Conservation (phyloP, 768 basidiomycete genomes). For the Coprinopsis cinerea region DNA sequence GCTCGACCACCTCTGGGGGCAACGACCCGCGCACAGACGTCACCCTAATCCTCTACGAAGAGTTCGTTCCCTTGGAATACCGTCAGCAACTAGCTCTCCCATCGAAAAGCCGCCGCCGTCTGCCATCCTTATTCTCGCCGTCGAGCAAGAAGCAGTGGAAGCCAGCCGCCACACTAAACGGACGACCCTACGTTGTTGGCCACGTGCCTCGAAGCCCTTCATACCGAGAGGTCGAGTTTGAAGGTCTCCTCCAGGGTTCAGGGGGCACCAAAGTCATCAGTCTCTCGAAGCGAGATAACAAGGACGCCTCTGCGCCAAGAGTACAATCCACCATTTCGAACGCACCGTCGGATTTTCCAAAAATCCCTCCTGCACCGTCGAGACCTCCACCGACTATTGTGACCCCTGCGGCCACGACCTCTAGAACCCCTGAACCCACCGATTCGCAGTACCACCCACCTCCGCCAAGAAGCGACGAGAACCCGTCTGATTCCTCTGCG, state of each 20-base stretch:
- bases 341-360: conserved; percentile 16
- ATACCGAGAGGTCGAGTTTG: conserved; percentile 72
- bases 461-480: conserved; percentile 28
- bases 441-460: conserved; percentile 19
- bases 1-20: conserved; percentile 28
- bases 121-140: conserved; percentile 64
- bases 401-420: not conserved
- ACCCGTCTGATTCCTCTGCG: conserved; percentile 26
- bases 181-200: conserved; percentile 65
- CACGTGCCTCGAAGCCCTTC: conserved; percentile 48
- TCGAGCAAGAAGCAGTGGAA: conserved; percentile 65
- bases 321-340: conserved; percentile 13
- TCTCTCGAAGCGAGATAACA: conserved; percentile 22
- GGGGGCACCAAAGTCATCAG: conserved; percentile 40
- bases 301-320: conserved; percentile 9
- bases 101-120: conserved; percentile 45
- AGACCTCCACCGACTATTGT: conserved; percentile 1
- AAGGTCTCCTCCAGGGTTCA: conserved; percentile 60
- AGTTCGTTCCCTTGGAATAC: conserved; percentile 88
- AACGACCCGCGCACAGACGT: conserved; percentile 68
- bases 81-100: conserved; percentile 65
- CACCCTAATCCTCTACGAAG: conserved; percentile 82
- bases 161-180: conserved; percentile 75
- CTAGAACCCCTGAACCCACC: conserved; percentile 14
- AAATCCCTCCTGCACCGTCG: conserved; percentile 17